Conservation (phyloP, 345 rosid genomes). For the Hypericum perforatum region DNA sequence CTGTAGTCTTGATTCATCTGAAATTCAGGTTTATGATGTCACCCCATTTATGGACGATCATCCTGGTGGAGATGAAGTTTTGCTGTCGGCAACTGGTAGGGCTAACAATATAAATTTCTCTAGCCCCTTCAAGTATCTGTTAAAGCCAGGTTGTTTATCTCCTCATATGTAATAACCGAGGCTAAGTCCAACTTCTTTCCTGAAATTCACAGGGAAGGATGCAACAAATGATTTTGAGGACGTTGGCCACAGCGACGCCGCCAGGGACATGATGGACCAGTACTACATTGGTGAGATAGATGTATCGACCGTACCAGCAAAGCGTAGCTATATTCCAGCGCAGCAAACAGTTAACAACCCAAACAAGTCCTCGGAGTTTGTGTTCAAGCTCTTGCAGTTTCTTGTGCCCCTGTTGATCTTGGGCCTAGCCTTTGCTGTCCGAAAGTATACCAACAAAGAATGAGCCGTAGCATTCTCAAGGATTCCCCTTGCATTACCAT, state of each 20-base stretch:
- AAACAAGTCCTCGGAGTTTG: constrained; percentile 52
- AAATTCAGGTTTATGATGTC: constrained; percentile 78
- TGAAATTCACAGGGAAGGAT: constrained; percentile 51
- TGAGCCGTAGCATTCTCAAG: constrained; percentile 7
- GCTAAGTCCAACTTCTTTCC: background rate
- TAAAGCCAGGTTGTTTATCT: too few species aligned
- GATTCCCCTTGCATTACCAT: too few species aligned
- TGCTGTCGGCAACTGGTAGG: constrained; percentile 82
- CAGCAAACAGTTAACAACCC: constrained; percentile 37
- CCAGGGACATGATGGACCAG: too few species aligned
- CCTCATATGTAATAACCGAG: background rate
- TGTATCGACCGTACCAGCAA: constrained; percentile 43
- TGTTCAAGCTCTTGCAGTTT: constrained; percentile 75
- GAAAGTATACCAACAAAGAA: constrained; percentile 80
- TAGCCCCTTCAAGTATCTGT: too few species aligned
- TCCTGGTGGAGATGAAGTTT: constrained; percentile 96
- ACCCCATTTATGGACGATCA: constrained; percentile 97
- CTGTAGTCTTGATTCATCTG: background rate
- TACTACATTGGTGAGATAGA: constrained; percentile 33
- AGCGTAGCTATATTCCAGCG: constrained; percentile 42
- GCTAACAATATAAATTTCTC: background rate
- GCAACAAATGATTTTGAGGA: too few species aligned
- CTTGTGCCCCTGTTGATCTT: constrained; percentile 78
- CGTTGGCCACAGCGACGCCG: too few species aligned
- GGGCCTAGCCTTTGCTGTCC: constrained; percentile 67